These are phyloP conservation scores for Sphagnum tenellum DNA, from an alignment of 225 moss, liverwort and hornwort genomes.

Conservation along the genomic window DNA sequence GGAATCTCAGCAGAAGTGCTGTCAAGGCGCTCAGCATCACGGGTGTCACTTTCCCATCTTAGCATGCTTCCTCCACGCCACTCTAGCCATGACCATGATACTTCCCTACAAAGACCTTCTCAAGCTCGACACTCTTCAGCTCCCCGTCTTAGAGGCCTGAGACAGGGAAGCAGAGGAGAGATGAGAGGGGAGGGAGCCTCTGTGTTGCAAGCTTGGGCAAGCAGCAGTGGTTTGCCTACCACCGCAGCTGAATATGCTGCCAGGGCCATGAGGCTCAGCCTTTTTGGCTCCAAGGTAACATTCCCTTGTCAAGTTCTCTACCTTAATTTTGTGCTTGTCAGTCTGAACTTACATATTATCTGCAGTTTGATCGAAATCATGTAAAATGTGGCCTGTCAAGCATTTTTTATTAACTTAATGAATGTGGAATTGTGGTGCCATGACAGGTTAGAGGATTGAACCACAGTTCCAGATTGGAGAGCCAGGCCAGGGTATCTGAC, in stretches of 20 bases:
- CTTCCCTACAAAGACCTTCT: constrained; percentile 16
- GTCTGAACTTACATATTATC: not conserved
- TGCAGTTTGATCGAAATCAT: not conserved
- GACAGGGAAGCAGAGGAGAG: constrained; percentile 11
- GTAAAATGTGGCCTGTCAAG: not conserved
- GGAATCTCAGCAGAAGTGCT: constrained; percentile 8
- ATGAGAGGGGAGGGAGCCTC: constrained; percentile 23
- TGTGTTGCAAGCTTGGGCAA: constrained; percentile 14
- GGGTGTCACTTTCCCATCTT: constrained; percentile 15
- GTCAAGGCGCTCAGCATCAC: constrained; percentile 19
- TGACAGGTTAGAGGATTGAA: constrained; percentile 25
- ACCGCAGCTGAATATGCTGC: constrained; percentile 34
- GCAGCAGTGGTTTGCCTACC: constrained; percentile 16
- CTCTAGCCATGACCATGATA: constrained; percentile 12
- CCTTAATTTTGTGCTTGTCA: not conserved
- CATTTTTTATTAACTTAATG: not conserved
- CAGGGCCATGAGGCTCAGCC: constrained; percentile 73
- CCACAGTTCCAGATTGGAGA: constrained; percentile 17
- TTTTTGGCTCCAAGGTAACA: constrained; percentile 66
- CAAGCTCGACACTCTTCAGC: constrained; percentile 16
- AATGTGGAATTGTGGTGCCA: not conserved
- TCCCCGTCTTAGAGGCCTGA: constrained; percentile 9
- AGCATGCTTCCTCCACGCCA: constrained; percentile 16
- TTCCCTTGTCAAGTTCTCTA: not conserved
- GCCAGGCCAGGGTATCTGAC: constrained; percentile 4